phyloP scores from a whole-genome alignment of 1,139 yeast genomes.

The Hanseniaspora gamundiae region DNA sequence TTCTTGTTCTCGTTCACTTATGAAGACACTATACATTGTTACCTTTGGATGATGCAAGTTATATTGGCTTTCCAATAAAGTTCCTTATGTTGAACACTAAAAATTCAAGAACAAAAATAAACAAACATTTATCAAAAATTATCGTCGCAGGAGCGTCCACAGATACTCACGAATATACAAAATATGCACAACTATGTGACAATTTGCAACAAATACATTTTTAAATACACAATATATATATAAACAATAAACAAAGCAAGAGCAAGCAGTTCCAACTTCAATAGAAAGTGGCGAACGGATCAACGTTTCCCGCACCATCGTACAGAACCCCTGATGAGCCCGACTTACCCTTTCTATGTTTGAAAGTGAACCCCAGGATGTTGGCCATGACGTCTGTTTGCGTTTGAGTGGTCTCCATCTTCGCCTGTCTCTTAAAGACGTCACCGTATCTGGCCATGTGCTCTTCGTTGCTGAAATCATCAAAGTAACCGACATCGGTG shows the following conservation, averaged over 20 bases:
- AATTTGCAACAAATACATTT: too few species aligned
- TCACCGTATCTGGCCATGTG: conserved; percentile 98
- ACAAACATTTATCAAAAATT: too few species aligned
- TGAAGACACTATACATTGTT: too few species aligned
- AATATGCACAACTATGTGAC: too few species aligned
- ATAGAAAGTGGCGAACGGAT: conserved; percentile 32
- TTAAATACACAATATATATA: neutral
- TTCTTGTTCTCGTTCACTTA: too few species aligned
- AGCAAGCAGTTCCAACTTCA: conserved; percentile 7
- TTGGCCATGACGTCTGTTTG: conserved; percentile 53
- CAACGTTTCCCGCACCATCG: conserved; percentile 27
- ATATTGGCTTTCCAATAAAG: too few species aligned
- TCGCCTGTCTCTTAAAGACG: conserved; percentile 81
- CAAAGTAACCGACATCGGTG: conserved; percentile 97
- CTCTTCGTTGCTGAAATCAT: conserved; percentile 90
- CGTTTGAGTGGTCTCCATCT: conserved; percentile 71
- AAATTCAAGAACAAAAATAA: too few species aligned
- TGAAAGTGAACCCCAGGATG: conserved; percentile 92
- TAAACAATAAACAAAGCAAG: neutral
- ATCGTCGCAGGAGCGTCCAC: too few species aligned
- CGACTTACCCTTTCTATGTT: conserved; percentile 56
- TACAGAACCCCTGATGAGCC: conserved; percentile 29
- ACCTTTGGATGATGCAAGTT: too few species aligned
- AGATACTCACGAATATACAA: too few species aligned
- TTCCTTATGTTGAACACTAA: too few species aligned